Base-by-base conservation (phyloP, 1,139 yeast genomes). In the Lodderomyces margitis region DNA sequence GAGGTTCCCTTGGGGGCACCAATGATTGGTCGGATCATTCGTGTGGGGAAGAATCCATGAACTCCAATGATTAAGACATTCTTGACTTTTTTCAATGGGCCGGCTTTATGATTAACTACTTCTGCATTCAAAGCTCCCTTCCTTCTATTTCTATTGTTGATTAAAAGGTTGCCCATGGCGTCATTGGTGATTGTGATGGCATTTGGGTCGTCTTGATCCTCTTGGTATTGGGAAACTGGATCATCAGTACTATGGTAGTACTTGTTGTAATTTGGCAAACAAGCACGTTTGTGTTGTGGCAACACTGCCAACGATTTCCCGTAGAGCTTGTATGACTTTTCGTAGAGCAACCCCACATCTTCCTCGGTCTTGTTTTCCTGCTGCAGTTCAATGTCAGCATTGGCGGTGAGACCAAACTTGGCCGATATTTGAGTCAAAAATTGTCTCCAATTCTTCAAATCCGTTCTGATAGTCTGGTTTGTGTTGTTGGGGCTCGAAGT, bases 1-100 rank as follows among this genome's bases (percentile, higher is more conserved):
- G 97, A 88, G 0, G 97, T 89, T 0, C 97, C 97, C 12, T 94
- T 88, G 3, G 97, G 97, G 45, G 88, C 88, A 1, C 97, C 97
- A 42, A 89, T 82, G 21, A 92, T 58, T 0, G 96, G 89, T 41
- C 98, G 70, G 1, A 92, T 75, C 76, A 88, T 82, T 49, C 75
- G 80, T 1, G 91, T 84, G 0, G 98, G 98, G 64, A 92, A 88
- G 55, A 91, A 92, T 1, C 98, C 98, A 65, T 92, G 98, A 1
- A 92, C 91, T 0, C 98, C 98, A 47, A 92, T 80, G 24, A 92
- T 85, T 34, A 92, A 74, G 1, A 83, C 83, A 45, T 80, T 78
- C 43, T 63, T 66, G 37, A 73, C 66, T 40, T 60, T 69, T 12
- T 52, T 55, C 34, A 69, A 56, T 2, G 68, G 64, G 0, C 66